A percentile compares a stretch with the other conserved stretches of the same genome.
Conservation (phyloP, 1,284 basidiomycete species). For the Microbotryum silenes-acaulis region DNA sequence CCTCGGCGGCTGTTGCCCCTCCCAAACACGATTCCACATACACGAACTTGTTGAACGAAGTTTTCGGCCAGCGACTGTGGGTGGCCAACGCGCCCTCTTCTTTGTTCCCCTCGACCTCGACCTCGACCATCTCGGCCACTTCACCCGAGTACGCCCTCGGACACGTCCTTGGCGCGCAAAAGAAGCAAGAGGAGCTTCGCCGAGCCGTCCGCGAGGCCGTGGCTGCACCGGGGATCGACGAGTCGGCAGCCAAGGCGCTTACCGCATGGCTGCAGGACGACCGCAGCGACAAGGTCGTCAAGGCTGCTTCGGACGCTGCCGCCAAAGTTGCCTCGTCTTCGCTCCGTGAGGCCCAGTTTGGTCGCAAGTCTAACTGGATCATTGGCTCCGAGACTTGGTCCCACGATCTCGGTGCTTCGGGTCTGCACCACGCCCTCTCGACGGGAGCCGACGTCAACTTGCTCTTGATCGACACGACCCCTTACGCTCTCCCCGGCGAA, state of each 20-base stretch:
- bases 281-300: slow-evolving; percentile 34
- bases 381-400: slow-evolving; percentile 97
- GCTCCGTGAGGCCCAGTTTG: slow-evolving; percentile 53
- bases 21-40: slow-evolving; percentile 88
- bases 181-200: slow-evolving; percentile 50
- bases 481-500: slow-evolving; percentile 62
- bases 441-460: slow-evolving; percentile 89
- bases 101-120: slow-evolving; percentile 47
- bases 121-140: slow-evolving; percentile 51
- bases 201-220: slow-evolving; percentile 35
- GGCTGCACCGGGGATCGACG: slow-evolving; percentile 35
- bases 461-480: slow-evolving; percentile 86
- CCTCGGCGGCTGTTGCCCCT: slow-evolving; percentile 50
- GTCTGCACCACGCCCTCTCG: slow-evolving; percentile 86
- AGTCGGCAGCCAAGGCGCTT: slow-evolving; percentile 47
- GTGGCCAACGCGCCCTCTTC: slow-evolving; percentile 74
- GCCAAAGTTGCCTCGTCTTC: slow-evolving; percentile 34
- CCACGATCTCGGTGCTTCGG: slow-evolving; percentile 92
- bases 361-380: slow-evolving; percentile 77
- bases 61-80: slow-evolving; percentile 76
- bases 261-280: slow-evolving; percentile 55
- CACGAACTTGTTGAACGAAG: slow-evolving; percentile 73
- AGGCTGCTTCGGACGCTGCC: slow-evolving; percentile 22
- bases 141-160: slow-evolving; percentile 91
- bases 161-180: slow-evolving; percentile 72